These are phyloP conservation scores for Astragalus membranaceus DNA, from an alignment of 306 rosid genomes.

Conservation along the genomic window DNA sequence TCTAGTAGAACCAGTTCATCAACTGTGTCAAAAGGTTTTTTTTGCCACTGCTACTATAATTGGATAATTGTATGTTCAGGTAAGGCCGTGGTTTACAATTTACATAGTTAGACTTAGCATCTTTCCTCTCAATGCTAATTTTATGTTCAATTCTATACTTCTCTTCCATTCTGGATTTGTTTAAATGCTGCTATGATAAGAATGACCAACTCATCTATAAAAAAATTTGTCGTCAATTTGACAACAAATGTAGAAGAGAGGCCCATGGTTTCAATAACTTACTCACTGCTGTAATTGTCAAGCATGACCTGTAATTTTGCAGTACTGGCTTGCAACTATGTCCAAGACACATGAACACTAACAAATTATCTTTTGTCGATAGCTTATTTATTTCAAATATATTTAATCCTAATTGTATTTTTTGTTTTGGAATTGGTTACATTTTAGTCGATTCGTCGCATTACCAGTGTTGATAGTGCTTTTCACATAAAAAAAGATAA, in stretches of 20 bases:
- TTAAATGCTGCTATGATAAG: conserved; percentile 8
- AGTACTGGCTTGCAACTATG: background rate
- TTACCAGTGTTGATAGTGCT: background rate
- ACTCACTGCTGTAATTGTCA: background rate
- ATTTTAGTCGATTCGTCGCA: background rate
- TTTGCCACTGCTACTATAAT: background rate
- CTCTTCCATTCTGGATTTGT: conserved; percentile 1
- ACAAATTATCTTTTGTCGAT: background rate
- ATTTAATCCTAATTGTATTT: background rate
- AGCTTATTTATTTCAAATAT: background rate
- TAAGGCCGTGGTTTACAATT: conserved; percentile 1
- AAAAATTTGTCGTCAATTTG: background rate
- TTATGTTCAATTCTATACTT: background rate
- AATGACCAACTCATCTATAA: background rate
- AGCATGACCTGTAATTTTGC: background rate
- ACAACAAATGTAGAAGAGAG: background rate
- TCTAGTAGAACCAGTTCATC: conserved; percentile 5
- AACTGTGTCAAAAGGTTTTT: background rate
- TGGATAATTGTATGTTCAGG: conserved; percentile 10
- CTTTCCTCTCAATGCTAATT: conserved; percentile 1
- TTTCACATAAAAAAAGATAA: background rate
- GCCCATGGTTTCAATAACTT: background rate
- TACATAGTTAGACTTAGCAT: background rate
- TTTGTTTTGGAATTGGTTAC: conserved; percentile 2
- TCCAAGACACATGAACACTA: background rate